These are phyloP conservation scores for Baorangia bicolor DNA, from an alignment of 768 basidiomycete genomes.

Conservation along the genomic window DNA sequence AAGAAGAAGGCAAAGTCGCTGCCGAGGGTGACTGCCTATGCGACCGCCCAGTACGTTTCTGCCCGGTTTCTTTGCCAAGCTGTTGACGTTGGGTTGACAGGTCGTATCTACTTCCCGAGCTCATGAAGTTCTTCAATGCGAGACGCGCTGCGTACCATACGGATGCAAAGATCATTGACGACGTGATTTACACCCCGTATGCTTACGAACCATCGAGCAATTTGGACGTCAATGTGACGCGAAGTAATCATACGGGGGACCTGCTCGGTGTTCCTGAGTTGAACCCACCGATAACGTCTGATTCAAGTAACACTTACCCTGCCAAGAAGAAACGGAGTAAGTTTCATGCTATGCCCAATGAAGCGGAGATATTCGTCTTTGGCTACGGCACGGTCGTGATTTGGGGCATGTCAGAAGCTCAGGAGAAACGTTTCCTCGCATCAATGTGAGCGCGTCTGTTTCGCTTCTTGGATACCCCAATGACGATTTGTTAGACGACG, in stretches of 20 bases:
- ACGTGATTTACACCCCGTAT: conserved; percentile 94
- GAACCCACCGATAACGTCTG: conserved; percentile 19
- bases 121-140: conserved; percentile 88
- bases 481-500: conserved; percentile 60
- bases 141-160: conserved; percentile 81
- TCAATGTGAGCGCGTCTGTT: conserved; percentile 68
- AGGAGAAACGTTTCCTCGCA: conserved; percentile 86
- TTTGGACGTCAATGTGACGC: conserved; percentile 30
- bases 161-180: conserved; percentile 85
- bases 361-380: conserved; percentile 91
- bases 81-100: conserved; percentile 39
- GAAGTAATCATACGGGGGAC: conserved; percentile 54
- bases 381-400: conserved; percentile 94
- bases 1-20: conserved; percentile 93
- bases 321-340: conserved; percentile 58
- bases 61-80: neutral
- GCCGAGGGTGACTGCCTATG: conserved; percentile 94
- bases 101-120: conserved; percentile 84
- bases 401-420: conserved; percentile 95
- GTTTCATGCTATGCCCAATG: conserved; percentile 62
- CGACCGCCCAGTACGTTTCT: conserved; percentile 73
- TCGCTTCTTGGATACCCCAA: neutral
- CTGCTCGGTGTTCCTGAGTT: conserved; percentile 78
- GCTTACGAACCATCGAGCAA: conserved; percentile 57
- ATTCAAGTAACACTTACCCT: conserved; percentile 35